These are phyloP conservation scores for Yamadazyma spencermartinsiae DNA, from an alignment of 1,139 yeast species.

Conservation along the genomic window DNA sequence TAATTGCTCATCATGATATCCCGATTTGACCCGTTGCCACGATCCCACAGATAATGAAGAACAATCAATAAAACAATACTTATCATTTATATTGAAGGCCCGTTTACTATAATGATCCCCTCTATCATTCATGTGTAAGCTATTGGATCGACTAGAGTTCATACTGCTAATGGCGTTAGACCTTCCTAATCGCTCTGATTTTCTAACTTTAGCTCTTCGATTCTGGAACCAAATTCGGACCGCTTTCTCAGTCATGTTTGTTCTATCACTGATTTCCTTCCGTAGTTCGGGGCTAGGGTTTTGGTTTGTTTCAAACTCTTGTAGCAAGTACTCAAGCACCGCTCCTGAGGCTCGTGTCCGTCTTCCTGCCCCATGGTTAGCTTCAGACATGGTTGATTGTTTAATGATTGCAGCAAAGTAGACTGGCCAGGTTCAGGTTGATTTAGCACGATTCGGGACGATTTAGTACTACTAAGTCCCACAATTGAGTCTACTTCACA, in stretches of 20 bases:
- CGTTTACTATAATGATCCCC: slow-evolving; percentile 6
- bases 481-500: too few species aligned
- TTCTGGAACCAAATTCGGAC: slow-evolving; percentile 97
- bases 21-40: slow-evolving; percentile 76
- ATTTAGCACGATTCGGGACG: not conserved
- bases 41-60: slow-evolving; percentile 69
- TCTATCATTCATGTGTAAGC: slow-evolving; percentile 18
- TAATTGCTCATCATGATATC: slow-evolving; percentile 44
- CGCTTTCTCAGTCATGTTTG: slow-evolving; percentile 88
- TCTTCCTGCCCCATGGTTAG: slow-evolving; percentile 22
- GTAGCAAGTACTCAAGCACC: slow-evolving; percentile 65
- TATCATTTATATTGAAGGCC: slow-evolving; percentile 58
- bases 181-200: slow-evolving; percentile 48
- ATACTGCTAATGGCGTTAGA: slow-evolving; percentile 12
- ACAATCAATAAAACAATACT: slow-evolving; percentile 67
- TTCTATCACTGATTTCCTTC: slow-evolving; percentile 67
- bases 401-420: not conserved
- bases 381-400: slow-evolving; percentile 11
- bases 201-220: slow-evolving; percentile 77
- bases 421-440: not conserved
- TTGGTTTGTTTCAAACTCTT: slow-evolving; percentile 71
- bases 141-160: slow-evolving; percentile 24
- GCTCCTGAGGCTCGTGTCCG: slow-evolving; percentile 79
- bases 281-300: slow-evolving; percentile 70
- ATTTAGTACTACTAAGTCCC: not conserved